phyloP scores from a whole-genome alignment of 1,139 yeast species.

The Magnusiomyces paraingens region DNA sequence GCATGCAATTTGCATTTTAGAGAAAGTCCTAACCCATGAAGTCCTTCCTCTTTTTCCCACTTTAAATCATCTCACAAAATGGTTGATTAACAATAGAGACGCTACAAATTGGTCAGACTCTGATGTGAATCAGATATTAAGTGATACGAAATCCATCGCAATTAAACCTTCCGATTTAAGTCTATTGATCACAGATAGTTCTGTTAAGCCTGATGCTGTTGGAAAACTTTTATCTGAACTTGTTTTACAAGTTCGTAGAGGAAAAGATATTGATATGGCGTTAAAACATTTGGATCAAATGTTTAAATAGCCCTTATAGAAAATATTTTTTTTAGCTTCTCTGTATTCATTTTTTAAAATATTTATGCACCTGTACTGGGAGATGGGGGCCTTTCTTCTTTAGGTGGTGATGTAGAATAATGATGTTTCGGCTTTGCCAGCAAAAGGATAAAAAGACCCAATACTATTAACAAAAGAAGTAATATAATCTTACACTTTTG shows the following conservation, averaged over 20 bases:
- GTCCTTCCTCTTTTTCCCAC: conserved; percentile 22
- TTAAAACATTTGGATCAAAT: conserved; percentile 9
- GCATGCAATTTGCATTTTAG: conserved; percentile 21
- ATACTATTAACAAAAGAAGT: conserved; percentile 59
- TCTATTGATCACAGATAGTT: not conserved
- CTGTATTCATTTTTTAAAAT: not conserved
- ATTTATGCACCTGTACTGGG: too few relatives aligned
- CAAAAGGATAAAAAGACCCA: conserved; percentile 65
- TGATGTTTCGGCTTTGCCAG: conserved; percentile 55
- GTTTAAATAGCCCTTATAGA: conserved; percentile 4
- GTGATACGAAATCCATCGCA: conserved; percentile 1
- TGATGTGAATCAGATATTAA: conserved; percentile 20
- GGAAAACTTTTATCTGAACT: conserved; percentile 9
- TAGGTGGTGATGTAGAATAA: conserved; percentile 15
- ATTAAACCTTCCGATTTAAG: not conserved
- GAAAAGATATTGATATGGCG: conserved; percentile 10
- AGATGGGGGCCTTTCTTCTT: too few relatives aligned
- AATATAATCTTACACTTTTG: conserved; percentile 87
- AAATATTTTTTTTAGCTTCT: not conserved
- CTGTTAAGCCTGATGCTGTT: conserved; percentile 1
- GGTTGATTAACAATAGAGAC: conserved; percentile 21
- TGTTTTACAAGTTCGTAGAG: conserved; percentile 11
- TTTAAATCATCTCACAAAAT: conserved; percentile 20
- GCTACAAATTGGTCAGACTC: conserved; percentile 20
- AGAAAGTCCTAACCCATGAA: conserved; percentile 23